phyloP scores from a whole-genome alignment of 208 protist species.

The Leishmania guyanensis region DNA sequence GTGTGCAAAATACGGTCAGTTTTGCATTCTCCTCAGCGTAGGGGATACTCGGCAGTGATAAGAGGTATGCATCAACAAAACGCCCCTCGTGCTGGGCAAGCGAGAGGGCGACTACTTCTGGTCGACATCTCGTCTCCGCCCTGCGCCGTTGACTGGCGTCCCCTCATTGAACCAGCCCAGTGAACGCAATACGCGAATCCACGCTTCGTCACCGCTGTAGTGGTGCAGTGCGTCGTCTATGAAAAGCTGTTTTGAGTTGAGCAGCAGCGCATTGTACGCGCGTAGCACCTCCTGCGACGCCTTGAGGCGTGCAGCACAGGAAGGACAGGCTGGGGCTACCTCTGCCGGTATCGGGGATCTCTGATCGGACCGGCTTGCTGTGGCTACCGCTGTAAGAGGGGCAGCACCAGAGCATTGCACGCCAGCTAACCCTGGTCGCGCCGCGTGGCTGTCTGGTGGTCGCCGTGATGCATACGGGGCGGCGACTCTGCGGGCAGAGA shows the following conservation, averaged over 20 bases:
- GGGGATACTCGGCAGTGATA: not conserved
- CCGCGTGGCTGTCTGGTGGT: not conserved
- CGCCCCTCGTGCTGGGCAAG: not conserved
- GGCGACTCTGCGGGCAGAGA: not conserved
- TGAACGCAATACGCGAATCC: conserved; percentile 53
- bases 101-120: not conserved
- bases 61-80: not conserved
- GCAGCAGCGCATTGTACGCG: conserved; percentile 43
- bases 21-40: not conserved
- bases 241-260: conserved; percentile 49
- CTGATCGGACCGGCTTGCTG: not conserved
- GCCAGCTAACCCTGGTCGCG: not conserved
- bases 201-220: conserved; percentile 62
- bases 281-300: conserved; percentile 20
- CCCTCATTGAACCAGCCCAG: conserved; percentile 30
- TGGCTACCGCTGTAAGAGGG: no score
- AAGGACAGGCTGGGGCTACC: conserved; percentile 21
- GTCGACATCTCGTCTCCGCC: no score
- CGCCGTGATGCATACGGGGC: not conserved
- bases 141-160: not conserved
- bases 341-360: not conserved
- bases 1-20: not conserved
- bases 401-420: not conserved
- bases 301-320: conserved; percentile 22
- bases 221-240: conserved; percentile 70